Base-by-base conservation (phyloP, 768 basidiomycete genomes). In the Podaxis mareebaensis region DNA sequence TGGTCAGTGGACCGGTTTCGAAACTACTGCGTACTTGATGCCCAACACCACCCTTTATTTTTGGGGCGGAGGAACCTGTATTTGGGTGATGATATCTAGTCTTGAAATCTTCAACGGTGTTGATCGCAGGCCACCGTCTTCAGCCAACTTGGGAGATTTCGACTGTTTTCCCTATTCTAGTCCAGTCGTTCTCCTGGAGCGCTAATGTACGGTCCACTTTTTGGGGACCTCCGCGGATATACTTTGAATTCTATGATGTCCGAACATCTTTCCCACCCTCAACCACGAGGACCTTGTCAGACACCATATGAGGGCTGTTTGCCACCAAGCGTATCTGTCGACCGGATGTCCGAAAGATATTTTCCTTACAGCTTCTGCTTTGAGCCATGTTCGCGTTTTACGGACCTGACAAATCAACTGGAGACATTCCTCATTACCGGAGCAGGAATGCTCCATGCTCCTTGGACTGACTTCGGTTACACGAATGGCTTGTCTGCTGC, bases 161-260 rank as follows among this genome's bases (percentile, higher is more conserved):
- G 26, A 24, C 12, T 8, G 26, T 51, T 51, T 24, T 22, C 26
- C 24, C 20, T 51, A 20, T 26, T 51, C 22, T 55, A 11, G n/a
- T 39, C 15, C 15, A 17, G 7, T 13, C 30, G 15, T 28, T n/a
- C 30, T 33, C 28, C 52, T 53, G 1, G 26, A 8, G 17, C 30
- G 15, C 51, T 28, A 2, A n/a, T 33, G 28, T 10, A 22, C 7
- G 11, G 33, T 38, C 58, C 22, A 38, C 20, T 59, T 49, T 58
- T 60, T 49, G 36, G 58, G 58, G 58, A 38, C 24, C 46, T 60
- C 58, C 58, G 58, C 58, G 58, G 58, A 51, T 38, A 60, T 60
- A 60, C 33, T 30, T 20, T 13, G 44, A 60, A 22, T 20, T 38
- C 22, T 40, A 52, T 60, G 58, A 51, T 60, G 46, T 26, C 48